These are phyloP conservation scores for Aspergillus latus DNA, from an alignment of 2,329 filamentous ascomycete species.

Conservation along the genomic window DNA sequence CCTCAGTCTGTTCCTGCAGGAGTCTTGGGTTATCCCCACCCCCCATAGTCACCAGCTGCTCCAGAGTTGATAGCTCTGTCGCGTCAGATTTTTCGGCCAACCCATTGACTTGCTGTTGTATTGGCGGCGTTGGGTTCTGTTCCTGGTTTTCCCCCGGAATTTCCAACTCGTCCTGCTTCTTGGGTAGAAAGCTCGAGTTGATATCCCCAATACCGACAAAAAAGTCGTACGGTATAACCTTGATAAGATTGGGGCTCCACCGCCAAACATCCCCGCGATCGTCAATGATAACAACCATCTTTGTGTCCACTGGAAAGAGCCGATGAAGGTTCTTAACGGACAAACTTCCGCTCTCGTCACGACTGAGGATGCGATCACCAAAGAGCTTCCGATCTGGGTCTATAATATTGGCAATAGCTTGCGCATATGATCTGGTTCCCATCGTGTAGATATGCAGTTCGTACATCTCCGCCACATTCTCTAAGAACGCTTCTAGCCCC, in stretches of 20 bases:
- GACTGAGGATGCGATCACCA: constrained; percentile 90
- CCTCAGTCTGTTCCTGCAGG: constrained; percentile 73
- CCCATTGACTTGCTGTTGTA: constrained; percentile 35
- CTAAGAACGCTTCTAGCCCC: constrained; percentile 76
- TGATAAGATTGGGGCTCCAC: constrained; percentile 90
- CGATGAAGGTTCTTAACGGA: constrained; percentile 86
- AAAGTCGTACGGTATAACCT: constrained; percentile 93
- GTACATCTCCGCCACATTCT: constrained; percentile 74
- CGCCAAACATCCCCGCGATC: constrained; percentile 96
- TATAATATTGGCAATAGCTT: constrained; percentile 87
- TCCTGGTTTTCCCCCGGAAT: constrained; percentile 46
- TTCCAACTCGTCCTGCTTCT: constrained; percentile 55
- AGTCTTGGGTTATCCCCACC: constrained; percentile 66
- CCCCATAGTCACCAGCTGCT: constrained; percentile 74
- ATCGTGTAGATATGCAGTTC: constrained; percentile 99
- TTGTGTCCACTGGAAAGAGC: constrained; percentile 92
- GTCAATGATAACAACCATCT: constrained; percentile 99
- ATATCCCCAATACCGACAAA: constrained; percentile 98
- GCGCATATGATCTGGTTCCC: constrained; percentile 94
- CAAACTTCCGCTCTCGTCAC: constrained; percentile 94
- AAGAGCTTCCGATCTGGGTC: constrained; percentile 89
- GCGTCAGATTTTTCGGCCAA: constrained; percentile 27
- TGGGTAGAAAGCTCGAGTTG: constrained; percentile 94
- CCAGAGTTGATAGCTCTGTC: constrained; percentile 58
- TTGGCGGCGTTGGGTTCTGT: constrained; percentile 28